Percentiles rank a stretch among this genome's conserved stretches.
phyloP scores from a whole-genome alignment of 1,139 yeast genomes.

The Yamadazyma mexicana region DNA sequence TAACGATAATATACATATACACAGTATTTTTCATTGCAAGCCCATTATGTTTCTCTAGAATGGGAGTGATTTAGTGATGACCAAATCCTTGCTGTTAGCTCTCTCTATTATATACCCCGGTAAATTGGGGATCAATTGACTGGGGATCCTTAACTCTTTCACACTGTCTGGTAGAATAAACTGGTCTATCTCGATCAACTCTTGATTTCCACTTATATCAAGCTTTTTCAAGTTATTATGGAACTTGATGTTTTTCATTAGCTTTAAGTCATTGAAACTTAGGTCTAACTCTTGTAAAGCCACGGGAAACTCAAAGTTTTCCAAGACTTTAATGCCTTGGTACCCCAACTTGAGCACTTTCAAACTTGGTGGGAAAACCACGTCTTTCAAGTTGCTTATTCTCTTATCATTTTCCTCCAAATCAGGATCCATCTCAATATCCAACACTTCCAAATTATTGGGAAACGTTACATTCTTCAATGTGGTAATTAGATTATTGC shows the following conservation, averaged over 20 bases:
- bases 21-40: slow-evolving; percentile 3
- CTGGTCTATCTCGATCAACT: slow-evolving; percentile 39
- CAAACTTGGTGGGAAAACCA: slow-evolving; percentile 37
- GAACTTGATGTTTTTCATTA: slow-evolving; percentile 38
- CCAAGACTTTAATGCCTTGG: slow-evolving; percentile 41
- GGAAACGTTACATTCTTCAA: slow-evolving; percentile 48
- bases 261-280: slow-evolving; percentile 40
- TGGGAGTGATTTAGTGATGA: slow-evolving; percentile 30
- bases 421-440: slow-evolving; percentile 46
- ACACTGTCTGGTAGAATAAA: slow-evolving; percentile 40
- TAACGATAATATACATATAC: slow-evolving; percentile 11
- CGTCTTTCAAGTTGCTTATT: slow-evolving; percentile 45
- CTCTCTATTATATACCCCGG: slow-evolving; percentile 44
- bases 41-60: slow-evolving; percentile 10
- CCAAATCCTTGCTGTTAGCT: slow-evolving; percentile 37
- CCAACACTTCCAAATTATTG: slow-evolving; percentile 35
- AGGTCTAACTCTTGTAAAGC: slow-evolving; percentile 33
- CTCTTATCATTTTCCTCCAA: slow-evolving; percentile 43
- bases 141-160: slow-evolving; percentile 35
- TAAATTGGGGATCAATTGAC: slow-evolving; percentile 35
- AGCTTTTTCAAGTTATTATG: slow-evolving; percentile 34
- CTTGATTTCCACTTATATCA: slow-evolving; percentile 47
- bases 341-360: slow-evolving; percentile 39
- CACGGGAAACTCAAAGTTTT: slow-evolving; percentile 41
- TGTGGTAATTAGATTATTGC: slow-evolving; percentile 46